These are phyloP conservation scores for Stephania cephalantha DNA, from an alignment of 164 flowering plant species.

Conservation along the genomic window DNA sequence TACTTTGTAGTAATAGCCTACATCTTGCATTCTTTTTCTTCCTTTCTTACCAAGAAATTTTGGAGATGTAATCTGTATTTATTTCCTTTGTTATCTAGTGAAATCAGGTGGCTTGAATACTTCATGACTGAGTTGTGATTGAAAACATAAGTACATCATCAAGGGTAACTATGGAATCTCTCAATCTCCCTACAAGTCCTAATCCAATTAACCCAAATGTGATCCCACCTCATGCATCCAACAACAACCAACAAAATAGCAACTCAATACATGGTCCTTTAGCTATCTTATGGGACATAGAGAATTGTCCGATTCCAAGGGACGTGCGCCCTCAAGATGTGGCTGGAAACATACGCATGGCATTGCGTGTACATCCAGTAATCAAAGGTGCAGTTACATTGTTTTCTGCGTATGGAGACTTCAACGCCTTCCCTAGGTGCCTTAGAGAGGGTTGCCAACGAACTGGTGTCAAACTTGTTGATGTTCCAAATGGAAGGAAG, in stretches of 20 bases:
- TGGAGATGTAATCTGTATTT: neutral
- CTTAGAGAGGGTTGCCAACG: constrained; percentile 95
- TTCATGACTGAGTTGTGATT: constrained; percentile 10
- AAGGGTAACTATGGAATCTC: constrained; percentile 15
- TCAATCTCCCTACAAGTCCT: constrained; percentile 4
- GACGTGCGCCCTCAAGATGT: constrained; percentile 94
- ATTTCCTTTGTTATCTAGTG: neutral
- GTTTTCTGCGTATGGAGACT: constrained; percentile 96
- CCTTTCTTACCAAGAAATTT: no score
- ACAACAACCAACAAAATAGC: constrained; percentile 25
- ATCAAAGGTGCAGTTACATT: constrained; percentile 68
- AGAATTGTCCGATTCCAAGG: constrained; percentile 89
- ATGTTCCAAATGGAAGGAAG: constrained; percentile 95
- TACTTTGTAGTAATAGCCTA: no score
- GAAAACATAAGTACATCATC: constrained; percentile 12
- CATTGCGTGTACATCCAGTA: constrained; percentile 75
- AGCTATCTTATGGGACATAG: constrained; percentile 95
- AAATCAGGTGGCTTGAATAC: constrained; percentile 16
- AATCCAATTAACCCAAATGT: constrained; percentile 20
- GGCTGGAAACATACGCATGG: constrained; percentile 90
- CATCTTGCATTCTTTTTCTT: neutral
- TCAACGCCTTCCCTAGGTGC: constrained; percentile 82
- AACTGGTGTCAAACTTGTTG: constrained; percentile 90
- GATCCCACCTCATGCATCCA: constrained; percentile 17
- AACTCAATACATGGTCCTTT: constrained; percentile 46